A percentile compares a stretch with the other conserved stretches of the same genome.
Evolutionary conservation across 352 stramenopile species (phyloP).

Genomic region (Lagenidium giganteum): DNA sequence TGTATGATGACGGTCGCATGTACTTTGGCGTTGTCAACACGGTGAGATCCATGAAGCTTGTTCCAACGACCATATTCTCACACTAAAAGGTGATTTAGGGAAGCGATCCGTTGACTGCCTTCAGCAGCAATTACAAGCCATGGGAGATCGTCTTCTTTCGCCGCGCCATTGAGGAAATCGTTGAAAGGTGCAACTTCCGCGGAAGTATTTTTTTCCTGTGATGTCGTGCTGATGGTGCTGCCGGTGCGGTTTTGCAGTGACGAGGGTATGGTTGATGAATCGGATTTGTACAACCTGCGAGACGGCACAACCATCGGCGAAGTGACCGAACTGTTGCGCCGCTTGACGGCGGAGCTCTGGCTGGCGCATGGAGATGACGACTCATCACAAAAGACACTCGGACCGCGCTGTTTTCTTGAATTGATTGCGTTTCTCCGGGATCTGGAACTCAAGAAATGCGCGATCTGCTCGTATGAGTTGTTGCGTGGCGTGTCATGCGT

Average conservation of each 20-base stretch:
- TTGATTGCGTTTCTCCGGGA: conserved; percentile 69
- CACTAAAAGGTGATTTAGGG: conserved; percentile 26
- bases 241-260: conserved; percentile 26
- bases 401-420: conserved; percentile 66
- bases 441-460: conserved; percentile 70
- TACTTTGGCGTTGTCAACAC: conserved; percentile 80
- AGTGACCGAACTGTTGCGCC: conserved; percentile 56
- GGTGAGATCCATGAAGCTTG: conserved; percentile 15
- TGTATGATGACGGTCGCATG: conserved; percentile 83
- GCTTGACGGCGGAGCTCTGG: conserved; percentile 67
- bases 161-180: conserved; percentile 77
- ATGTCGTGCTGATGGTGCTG: background rate
- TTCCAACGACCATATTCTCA: background rate
- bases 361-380: conserved; percentile 38
- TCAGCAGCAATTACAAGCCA: conserved; percentile 70
- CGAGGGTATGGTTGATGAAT: conserved; percentile 54
- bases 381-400: conserved; percentile 45
- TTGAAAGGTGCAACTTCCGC: no score
- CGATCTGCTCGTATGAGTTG: conserved; percentile 74
- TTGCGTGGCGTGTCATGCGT: conserved; percentile 54
- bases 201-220: no score
- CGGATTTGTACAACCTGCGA: conserved; percentile 66
- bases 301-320: conserved; percentile 62
- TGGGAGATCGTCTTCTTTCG: conserved; percentile 85
- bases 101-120: conserved; percentile 67